Conservation (phyloP, 139 green algal species). For the Chlamydomonas eustigma region DNA sequence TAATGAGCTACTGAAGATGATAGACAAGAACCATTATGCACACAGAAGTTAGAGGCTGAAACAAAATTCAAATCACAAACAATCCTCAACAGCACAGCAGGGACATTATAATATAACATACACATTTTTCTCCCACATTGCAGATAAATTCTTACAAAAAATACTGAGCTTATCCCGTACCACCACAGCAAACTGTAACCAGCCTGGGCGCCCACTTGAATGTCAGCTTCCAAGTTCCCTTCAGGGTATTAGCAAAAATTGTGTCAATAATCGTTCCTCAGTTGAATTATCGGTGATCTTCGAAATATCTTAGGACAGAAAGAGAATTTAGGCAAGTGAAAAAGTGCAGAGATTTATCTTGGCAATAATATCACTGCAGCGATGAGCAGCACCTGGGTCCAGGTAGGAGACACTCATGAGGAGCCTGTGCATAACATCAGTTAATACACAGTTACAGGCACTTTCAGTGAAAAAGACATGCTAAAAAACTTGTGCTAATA, state of each 20-base stretch:
- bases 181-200: constrained; percentile 11
- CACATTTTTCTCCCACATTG: too few species aligned
- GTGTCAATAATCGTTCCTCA: too few species aligned
- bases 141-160: too few species aligned
- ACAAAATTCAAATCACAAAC: too few species aligned
- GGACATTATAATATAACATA: too few species aligned
- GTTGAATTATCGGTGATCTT: too few species aligned
- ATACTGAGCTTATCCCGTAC: background rate
- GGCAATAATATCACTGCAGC: background rate
- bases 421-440: background rate
- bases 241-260: too few species aligned
- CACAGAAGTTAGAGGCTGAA: too few species aligned
- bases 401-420: constrained; percentile 11
- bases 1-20: too few species aligned
- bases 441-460: background rate
- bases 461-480: background rate
- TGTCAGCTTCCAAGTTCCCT: constrained; percentile 9
- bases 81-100: too few species aligned
- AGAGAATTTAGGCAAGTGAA: background rate
- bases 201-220: background rate
- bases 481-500: background rate
- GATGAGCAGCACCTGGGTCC: background rate
- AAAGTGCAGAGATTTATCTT: background rate
- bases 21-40: too few species aligned
- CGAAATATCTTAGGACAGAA: background rate